Evolutionary conservation across 2,329 filamentous ascomycete genomes (phyloP).

Genomic region (Chrysoporthe cubensis): DNA sequence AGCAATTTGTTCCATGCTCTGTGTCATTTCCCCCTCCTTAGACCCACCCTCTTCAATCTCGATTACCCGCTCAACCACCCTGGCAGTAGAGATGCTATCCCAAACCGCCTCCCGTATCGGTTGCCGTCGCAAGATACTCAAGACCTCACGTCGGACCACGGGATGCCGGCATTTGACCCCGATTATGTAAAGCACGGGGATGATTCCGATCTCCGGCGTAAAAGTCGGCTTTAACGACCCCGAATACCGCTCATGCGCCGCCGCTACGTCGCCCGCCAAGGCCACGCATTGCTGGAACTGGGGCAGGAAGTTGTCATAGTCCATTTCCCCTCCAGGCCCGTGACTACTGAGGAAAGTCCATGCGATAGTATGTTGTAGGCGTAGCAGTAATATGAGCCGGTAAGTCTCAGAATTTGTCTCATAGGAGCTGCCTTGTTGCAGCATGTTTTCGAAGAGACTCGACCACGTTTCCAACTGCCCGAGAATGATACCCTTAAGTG

Average conservation of each 20-base stretch:
- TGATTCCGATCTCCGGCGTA: not conserved
- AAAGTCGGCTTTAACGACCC: not conserved
- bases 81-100: not conserved
- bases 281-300: conserved; percentile 1
- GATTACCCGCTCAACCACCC: not conserved
- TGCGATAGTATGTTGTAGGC: not conserved
- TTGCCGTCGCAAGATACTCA: not conserved
- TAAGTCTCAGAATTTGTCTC: not conserved
- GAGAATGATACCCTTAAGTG: not conserved
- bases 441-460: not conserved
- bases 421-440: not conserved
- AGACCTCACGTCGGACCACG: not conserved
- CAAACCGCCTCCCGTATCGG: not conserved
- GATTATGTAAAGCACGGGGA: not conserved
- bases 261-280: not conserved
- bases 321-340: not conserved
- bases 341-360: conserved; percentile 1
- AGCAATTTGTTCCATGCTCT: not conserved
- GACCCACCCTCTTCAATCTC: not conserved
- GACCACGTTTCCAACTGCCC: conserved; percentile 3
- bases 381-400: not conserved
- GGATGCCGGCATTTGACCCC: not conserved
- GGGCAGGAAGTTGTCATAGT: not conserved
- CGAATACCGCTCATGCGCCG: not conserved
- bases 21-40: not conserved